A percentile compares a stretch with the other conserved stretches of the same genome.
Evolutionary conservation across 192 early-diverging fungal species (phyloP).

Genomic region (Linderina pennispora): DNA sequence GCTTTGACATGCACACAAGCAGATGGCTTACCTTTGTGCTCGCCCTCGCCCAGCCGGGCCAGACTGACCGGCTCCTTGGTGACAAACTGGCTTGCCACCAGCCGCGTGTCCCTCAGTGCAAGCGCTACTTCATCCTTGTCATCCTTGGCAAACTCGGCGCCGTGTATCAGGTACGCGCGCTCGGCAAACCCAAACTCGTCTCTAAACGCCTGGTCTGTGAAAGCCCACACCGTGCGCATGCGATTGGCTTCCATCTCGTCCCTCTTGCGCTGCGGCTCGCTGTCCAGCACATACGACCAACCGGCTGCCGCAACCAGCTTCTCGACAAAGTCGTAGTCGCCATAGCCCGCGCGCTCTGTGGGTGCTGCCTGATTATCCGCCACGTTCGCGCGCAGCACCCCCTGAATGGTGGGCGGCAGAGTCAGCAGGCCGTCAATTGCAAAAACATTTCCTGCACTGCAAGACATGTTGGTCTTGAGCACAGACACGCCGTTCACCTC

Average conservation of each 20-base stretch:
- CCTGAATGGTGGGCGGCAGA: constrained; percentile 32
- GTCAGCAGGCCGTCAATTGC: constrained; percentile 31
- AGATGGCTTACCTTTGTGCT: constrained; percentile 33
- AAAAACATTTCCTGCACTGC: constrained; percentile 31
- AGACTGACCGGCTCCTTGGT: constrained; percentile 24
- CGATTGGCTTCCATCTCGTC: neutral
- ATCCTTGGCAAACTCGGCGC: constrained; percentile 27
- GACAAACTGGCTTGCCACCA: constrained; percentile 18
- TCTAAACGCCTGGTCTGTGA: constrained; percentile 30
- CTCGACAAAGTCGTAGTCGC: constrained; percentile 21
- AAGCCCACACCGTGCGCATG: constrained; percentile 45
- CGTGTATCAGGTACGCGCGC: constrained; percentile 35
- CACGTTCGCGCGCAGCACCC: constrained; percentile 10
- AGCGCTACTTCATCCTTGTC: constrained; percentile 13
- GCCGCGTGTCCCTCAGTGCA: constrained; percentile 21
- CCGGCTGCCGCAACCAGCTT: constrained; percentile 26
- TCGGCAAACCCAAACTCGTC: constrained; percentile 23
- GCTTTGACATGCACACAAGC: neutral
- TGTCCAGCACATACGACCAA: constrained; percentile 23
- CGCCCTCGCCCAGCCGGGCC: constrained; percentile 30
- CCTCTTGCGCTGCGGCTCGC: neutral
- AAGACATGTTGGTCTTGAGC: constrained; percentile 20
- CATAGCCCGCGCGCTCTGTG: constrained; percentile 1
- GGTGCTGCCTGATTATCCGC: neutral
- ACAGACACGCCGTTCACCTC: constrained; percentile 30